Evolutionary conservation across 805 yeast genomes (phyloP).

Genomic region (Spathaspora girioi): DNA sequence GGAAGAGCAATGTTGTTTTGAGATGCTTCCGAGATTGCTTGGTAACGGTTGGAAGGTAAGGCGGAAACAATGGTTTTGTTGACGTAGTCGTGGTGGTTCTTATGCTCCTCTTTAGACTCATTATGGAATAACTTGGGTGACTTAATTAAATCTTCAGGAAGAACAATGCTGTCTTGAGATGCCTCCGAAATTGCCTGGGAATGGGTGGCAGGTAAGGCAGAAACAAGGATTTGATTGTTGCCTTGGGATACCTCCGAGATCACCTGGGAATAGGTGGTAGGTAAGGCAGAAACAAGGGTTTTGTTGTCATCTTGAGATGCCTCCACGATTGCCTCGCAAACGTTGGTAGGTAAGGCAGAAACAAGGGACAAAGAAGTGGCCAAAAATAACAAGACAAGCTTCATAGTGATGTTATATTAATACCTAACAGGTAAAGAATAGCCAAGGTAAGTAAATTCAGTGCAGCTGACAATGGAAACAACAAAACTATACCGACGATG

Average conservation of each 20-base stretch:
- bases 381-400: conserved; percentile 9
- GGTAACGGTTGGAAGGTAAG: neutral
- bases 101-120: too few species aligned
- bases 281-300: too few species aligned
- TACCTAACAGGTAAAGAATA: too few species aligned
- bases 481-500: neutral
- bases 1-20: too few species aligned
- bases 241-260: too few species aligned
- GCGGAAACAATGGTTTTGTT: too few species aligned
- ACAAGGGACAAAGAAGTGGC: conserved; percentile 18
- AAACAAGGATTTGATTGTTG: too few species aligned
- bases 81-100: neutral
- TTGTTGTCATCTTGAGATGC: too few species aligned
- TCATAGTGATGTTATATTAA: neutral
- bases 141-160: neutral
- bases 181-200: neutral
- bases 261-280: too few species aligned
- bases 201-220: too few species aligned
- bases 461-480: neutral
- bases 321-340: neutral
- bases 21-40: too few species aligned
- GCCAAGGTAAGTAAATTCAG: too few species aligned
- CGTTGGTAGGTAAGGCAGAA: conserved; percentile 18
- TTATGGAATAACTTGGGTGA: neutral
- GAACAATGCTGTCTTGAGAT: neutral